Evolutionary conservation across 2,329 filamentous ascomycete genomes (phyloP).

Genomic region (Paramyrothecium sp.): DNA sequence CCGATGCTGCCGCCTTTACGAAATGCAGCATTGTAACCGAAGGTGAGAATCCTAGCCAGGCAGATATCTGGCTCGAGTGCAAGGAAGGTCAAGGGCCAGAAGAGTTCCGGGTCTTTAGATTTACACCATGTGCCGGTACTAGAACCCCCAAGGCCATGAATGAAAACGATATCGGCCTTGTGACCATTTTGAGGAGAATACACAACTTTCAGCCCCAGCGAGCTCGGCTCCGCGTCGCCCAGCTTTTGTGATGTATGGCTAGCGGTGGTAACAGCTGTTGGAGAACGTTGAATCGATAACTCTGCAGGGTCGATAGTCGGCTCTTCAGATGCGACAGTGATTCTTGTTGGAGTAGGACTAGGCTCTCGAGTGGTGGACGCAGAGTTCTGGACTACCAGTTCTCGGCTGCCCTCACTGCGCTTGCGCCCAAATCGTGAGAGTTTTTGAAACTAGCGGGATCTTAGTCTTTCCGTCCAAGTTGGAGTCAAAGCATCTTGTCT

Average conservation of each 20-base stretch:
- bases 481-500: too few relatives aligned
- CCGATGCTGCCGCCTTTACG: slow-evolving; percentile 14
- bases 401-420: background rate
- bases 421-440: background rate
- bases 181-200: background rate
- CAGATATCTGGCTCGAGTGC: slow-evolving; percentile 26
- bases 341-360: background rate
- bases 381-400: background rate
- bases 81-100: slow-evolving; percentile 35
- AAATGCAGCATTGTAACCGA: slow-evolving; percentile 34
- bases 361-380: background rate
- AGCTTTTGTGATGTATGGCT: background rate
- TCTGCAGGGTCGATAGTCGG: background rate
- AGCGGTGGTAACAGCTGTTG: background rate
- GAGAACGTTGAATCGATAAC: background rate
- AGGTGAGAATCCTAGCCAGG: slow-evolving; percentile 29
- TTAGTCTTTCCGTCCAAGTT: too few relatives aligned
- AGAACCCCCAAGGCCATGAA: slow-evolving; percentile 38
- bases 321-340: background rate
- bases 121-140: slow-evolving; percentile 34
- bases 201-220: slow-evolving; percentile 2
- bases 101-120: slow-evolving; percentile 19
- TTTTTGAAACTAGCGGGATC: background rate
- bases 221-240: background rate
- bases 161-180: slow-evolving; percentile 30